Conservation (phyloP, 306 rosid genomes). For the Abrus pulchellus region DNA sequence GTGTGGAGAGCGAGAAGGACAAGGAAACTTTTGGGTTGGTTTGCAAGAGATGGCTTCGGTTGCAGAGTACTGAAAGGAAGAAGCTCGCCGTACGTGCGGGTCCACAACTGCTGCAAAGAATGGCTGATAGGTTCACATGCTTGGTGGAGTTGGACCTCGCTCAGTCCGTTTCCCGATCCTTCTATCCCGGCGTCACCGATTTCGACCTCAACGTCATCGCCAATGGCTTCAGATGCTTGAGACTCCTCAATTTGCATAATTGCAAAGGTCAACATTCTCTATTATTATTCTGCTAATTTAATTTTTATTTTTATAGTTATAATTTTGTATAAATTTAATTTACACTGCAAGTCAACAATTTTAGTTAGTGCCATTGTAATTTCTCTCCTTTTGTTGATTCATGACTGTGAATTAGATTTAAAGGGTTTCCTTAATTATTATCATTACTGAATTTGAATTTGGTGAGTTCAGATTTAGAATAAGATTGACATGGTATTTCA, state of each 20-base stretch:
- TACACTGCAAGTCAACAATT: too few relatives aligned
- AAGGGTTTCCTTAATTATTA: not conserved
- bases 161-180: conserved; percentile 93
- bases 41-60: conserved; percentile 86
- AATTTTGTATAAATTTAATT: too few relatives aligned
- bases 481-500: conserved; percentile 28
- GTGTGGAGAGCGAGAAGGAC: conserved; percentile 71
- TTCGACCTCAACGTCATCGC: conserved; percentile 87
- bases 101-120: conserved; percentile 79
- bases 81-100: conserved; percentile 93
- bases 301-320: too few relatives aligned
- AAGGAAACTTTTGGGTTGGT: conserved; percentile 88
- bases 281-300: too few relatives aligned
- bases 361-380: too few relatives aligned
- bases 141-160: conserved; percentile 82
- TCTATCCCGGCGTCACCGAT: conserved; percentile 89
- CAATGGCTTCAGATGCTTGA: conserved; percentile 72
- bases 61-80: conserved; percentile 95
- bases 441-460: not conserved
- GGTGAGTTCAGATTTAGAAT: conserved; percentile 8
- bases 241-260: conserved; percentile 72
- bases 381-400: not conserved
- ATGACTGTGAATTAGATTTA: not conserved
- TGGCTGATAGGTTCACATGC: conserved; percentile 85
- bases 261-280: conserved; percentile 68